Conservation (phyloP, 2,329 filamentous ascomycete genomes). For the Cladophialophora yegresii region DNA sequence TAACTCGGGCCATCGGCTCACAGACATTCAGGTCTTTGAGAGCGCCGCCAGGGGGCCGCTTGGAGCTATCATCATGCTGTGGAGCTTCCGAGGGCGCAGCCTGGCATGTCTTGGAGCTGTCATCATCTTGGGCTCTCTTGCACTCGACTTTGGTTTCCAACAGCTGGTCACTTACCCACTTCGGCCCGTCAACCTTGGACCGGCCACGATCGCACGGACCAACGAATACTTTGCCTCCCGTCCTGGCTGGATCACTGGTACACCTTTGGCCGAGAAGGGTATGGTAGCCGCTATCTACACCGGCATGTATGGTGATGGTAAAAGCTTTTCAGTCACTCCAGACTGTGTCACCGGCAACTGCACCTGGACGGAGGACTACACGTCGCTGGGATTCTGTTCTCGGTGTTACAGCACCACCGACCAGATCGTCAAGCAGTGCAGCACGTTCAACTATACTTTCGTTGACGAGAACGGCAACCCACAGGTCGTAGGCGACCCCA, state of each 20-base stretch:
- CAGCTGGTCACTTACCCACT: conserved; percentile 31
- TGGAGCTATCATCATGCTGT: conserved; percentile 37
- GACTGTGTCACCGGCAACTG: conserved; percentile 21
- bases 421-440: conserved; percentile 9
- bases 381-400: conserved; percentile 18
- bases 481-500: not conserved
- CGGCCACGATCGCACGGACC: conserved; percentile 21
- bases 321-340: not conserved
- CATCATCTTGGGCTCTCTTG: conserved; percentile 36
- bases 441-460: conserved; percentile 3
- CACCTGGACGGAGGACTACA: conserved; percentile 20
- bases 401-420: conserved; percentile 18
- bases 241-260: conserved; percentile 4
- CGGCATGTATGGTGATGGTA: conserved; percentile 9
- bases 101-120: conserved; percentile 36
- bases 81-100: conserved; percentile 24
- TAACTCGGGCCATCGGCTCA: conserved; percentile 27
- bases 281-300: conserved; percentile 14
- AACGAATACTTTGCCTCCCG: conserved; percentile 15
- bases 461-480: not conserved
- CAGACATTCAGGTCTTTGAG: conserved; percentile 38
- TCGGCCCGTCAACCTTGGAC: conserved; percentile 12
- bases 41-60: conserved; percentile 39
- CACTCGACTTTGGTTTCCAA: conserved; percentile 40
- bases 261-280: not conserved